Evolutionary conservation across 441 rosid genomes (phyloP).

Genomic region (Syzygium malaccense): DNA sequence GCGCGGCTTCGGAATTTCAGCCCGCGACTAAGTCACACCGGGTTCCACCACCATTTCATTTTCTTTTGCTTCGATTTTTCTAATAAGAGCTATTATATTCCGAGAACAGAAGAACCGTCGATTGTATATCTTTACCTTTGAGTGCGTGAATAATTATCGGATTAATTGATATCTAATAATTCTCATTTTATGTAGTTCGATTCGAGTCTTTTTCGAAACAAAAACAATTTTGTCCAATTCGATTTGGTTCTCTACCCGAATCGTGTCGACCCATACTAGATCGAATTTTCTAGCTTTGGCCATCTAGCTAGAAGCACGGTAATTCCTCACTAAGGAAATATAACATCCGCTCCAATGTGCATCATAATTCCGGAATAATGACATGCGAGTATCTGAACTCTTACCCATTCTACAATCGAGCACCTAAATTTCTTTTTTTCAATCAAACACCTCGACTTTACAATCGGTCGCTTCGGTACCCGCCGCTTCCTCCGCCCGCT

Average conservation of each 20-base stretch:
- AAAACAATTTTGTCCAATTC: background rate
- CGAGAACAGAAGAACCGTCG: background rate
- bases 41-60: background rate
- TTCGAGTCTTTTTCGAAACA: background rate
- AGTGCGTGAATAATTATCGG: background rate
- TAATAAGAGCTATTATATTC: background rate
- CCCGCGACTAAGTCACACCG: background rate
- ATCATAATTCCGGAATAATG: background rate
- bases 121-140: background rate
- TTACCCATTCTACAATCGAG: background rate
- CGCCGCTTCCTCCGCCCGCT: background rate
- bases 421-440: background rate
- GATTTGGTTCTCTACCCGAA: background rate
- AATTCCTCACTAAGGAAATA: background rate
- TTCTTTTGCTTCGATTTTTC: background rate
- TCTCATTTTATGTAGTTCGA: background rate
- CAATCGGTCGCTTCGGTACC: background rate
- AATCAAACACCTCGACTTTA: background rate
- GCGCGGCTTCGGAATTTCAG: rapidly evolving
- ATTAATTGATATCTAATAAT: background rate
- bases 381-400: background rate
- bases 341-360: background rate
- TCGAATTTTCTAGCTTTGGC: background rate
- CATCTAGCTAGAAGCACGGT: background rate
- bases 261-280: background rate